Base-by-base conservation (phyloP, 2,329 filamentous ascomycete species). In the Arthrocladium fulminans region DNA sequence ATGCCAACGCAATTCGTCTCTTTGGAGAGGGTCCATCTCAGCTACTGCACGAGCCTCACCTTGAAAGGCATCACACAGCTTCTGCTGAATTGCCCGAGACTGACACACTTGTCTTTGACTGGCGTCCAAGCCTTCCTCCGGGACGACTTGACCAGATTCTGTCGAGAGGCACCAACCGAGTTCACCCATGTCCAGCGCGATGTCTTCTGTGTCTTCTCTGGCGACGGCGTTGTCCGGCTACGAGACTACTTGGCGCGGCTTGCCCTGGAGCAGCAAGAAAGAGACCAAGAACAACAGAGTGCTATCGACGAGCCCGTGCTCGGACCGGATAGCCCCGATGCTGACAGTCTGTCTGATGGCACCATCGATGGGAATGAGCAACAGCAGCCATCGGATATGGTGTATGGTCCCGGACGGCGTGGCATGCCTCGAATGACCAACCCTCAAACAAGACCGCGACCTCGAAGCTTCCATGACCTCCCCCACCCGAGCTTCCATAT, bases 171-270 rank as follows among this genome's bases (percentile, higher is more conserved):
- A 1, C 92, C 92, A 30, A 68, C 76, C 51, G 92, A 97, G 66
- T 98, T 98, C 64, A 97, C 89, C 15, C 85, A 90, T 40, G 88
- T 96, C 62, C 92, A 98, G 65, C 81, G 92, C 54, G 84, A 90
- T 45, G 88, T 97, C 6, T 98, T 98, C 64, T 98, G 92, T 62
- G 92, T 98, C 47, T 98, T 98, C 66, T 96, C 89, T 1, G 90
- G 92, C 4, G 76, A 79, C 22, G 89, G 89, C 48, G 90, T 98
- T 1, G 72, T 73, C 35, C 78, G 79, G 34, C 78, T 98, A 22
- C 83, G 90, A 35, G 76, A 83, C 23, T 86, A 88, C 61, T 74
- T 98, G 32, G 94, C 88, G 39, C 57, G 57, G 20, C 45, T 59
- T 15, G 57, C 55, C 15, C 38, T 54, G 43, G 57, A 59, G 9